Evolutionary conservation across 441 rosid genomes (phyloP).

Genomic region (Populus hybrid): DNA sequence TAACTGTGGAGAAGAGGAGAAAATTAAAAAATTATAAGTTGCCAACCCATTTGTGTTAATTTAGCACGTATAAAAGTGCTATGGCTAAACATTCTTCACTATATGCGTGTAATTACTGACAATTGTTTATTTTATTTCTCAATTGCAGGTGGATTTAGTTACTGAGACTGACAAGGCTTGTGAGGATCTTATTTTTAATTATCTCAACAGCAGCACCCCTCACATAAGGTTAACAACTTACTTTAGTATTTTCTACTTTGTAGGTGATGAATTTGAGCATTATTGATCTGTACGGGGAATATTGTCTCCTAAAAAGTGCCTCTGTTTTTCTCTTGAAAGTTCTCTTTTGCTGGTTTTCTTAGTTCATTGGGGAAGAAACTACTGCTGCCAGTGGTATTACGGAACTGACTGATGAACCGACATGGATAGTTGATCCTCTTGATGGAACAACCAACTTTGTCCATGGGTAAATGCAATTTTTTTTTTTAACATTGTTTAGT

Average conservation of each 20-base stretch:
- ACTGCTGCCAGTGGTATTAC: conserved; percentile 74
- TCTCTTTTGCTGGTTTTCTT: conserved; percentile 9
- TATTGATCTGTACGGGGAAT: too few species aligned
- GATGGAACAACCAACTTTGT: conserved; percentile 76
- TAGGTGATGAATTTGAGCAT: background rate
- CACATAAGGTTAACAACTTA: conserved; percentile 55
- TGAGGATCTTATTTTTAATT: conserved; percentile 85
- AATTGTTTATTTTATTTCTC: background rate
- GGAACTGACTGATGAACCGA: conserved; percentile 85
- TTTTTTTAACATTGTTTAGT: background rate
- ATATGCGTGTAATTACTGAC: background rate
- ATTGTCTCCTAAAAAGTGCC: too few species aligned
- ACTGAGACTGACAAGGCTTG: conserved; percentile 97
- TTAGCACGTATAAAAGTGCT: background rate
- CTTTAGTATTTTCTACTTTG: conserved; percentile 1
- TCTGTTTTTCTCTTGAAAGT: background rate
- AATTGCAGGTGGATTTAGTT: conserved; percentile 82
- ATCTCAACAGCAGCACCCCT: conserved; percentile 58
- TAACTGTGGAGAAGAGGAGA: background rate
- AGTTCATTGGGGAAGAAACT: conserved; percentile 98
- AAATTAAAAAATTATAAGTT: background rate
- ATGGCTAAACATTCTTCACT: background rate
- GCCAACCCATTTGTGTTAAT: background rate
- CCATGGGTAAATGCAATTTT: conserved; percentile 57
- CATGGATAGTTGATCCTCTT: conserved; percentile 99